Evolutionary conservation across 2,329 filamentous ascomycete species (phyloP), one percentile per base, ranked within the genome.

Genomic region (Malbranchea cinnamomea): DNA sequence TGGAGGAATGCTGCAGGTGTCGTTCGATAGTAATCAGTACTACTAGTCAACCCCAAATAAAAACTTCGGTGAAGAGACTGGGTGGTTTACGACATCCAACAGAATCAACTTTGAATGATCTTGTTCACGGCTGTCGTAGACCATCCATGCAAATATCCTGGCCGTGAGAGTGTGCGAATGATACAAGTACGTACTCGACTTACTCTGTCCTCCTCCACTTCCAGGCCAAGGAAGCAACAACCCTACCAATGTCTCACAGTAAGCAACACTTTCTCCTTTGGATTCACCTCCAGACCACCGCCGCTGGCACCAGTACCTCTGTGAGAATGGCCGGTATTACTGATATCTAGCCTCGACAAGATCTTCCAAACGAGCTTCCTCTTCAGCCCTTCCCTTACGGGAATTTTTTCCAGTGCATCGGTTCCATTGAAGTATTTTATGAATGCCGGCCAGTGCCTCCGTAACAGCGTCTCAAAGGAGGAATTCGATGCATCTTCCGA

Each of bases 361-460:
- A 70, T 43, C 38, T 58, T 54, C 55, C 60, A 61, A 3, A 72
- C 65, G 23, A 59, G 50, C 56, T 87, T 91, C 33, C 83, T 66
- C 60, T 89, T 92, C 59, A 91, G 68, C 4, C 80, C 79, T 56
- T 94, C 83, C 33, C 78, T 68, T n/a, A 89, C 60, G 1, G 79
- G 72, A 40, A 98, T 78, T 43, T 85, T 75, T 57, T 98, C 89
- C 36, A 95, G 63, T 2, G 85, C 74, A 47, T 78, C 75, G 33
- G 67, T 69, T 1, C 89, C 89, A 50, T 95, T 85, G 43, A 95
- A 82, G 53, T 94, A 89, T 52, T 79, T 82, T 44, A 76, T 68
- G 43, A 93, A 73, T 25, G 67, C 61, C 2, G 72, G 69, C 78
- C 84, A 92, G 27, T 70, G 67, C 33, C 71, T 67, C 23, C 70